phyloP scores from a whole-genome alignment of 2,329 filamentous ascomycete species.

The Talaromyces sp. region DNA sequence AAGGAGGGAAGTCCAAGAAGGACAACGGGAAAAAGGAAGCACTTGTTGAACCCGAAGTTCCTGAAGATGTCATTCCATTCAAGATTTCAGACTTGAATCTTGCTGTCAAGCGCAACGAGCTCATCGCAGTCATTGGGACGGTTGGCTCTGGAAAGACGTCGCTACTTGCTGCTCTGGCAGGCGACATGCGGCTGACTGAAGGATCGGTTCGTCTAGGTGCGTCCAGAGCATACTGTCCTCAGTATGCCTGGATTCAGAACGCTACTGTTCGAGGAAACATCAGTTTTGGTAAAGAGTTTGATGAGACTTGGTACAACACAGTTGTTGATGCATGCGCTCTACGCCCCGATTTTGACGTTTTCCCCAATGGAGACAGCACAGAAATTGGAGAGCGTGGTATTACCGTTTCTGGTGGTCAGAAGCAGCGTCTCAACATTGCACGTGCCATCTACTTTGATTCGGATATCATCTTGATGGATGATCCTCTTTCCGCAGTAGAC shows the following conservation, averaged over 20 bases:
- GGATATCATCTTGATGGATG: slow-evolving; percentile 62
- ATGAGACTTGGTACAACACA: slow-evolving; percentile 74
- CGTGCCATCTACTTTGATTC: slow-evolving; percentile 66
- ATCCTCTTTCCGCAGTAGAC: slow-evolving; percentile 57
- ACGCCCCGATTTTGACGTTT: slow-evolving; percentile 80
- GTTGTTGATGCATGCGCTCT: slow-evolving; percentile 87
- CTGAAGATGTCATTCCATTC: slow-evolving; percentile 35
- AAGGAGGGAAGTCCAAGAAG: slow-evolving; percentile 8
- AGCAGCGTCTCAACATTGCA: slow-evolving; percentile 92
- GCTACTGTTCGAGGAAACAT: slow-evolving; percentile 85
- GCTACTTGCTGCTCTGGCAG: slow-evolving; percentile 80
- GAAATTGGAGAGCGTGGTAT: slow-evolving; percentile 96
- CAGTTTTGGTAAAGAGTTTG: slow-evolving; percentile 75
- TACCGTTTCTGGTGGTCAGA: slow-evolving; percentile 91
- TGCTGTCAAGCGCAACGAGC: slow-evolving; percentile 36
- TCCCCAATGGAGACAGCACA: slow-evolving; percentile 83
- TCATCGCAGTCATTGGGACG: slow-evolving; percentile 61
- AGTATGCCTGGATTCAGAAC: slow-evolving; percentile 98
- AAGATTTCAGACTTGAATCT: slow-evolving; percentile 39
- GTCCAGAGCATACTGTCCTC: slow-evolving; percentile 83
- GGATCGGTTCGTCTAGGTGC: slow-evolving; percentile 89
- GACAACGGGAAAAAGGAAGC: slow-evolving; percentile 22
- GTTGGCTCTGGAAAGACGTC: slow-evolving; percentile 84
- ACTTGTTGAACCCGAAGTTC: slow-evolving; percentile 20
- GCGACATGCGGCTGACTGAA: slow-evolving; percentile 73